Percentiles rank a stretch among this genome's conserved stretches.
These are phyloP conservation scores for Cladosporium halotolerans DNA, from an alignment of 2,329 filamentous ascomycete genomes.

Conservation along the genomic window DNA sequence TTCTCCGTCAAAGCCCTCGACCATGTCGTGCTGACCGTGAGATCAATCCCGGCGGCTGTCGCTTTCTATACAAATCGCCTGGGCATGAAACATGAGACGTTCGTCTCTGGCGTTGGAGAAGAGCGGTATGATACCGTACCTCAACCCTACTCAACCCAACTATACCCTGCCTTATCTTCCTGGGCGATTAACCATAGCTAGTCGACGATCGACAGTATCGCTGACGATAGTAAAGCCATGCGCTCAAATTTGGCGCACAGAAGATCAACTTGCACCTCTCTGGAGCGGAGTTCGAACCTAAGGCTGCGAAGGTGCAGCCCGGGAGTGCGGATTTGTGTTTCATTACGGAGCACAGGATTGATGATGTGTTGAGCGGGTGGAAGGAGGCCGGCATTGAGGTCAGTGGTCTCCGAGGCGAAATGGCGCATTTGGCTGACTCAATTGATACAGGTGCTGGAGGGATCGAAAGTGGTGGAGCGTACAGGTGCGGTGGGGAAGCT, in stretches of 20 bases:
- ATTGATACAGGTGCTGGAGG: slow-evolving; percentile 36
- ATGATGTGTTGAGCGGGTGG: slow-evolving; percentile 40
- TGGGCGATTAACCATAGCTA: no score
- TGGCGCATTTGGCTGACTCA: slow-evolving; percentile 1
- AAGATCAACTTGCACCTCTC: slow-evolving; percentile 58
- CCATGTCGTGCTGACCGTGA: slow-evolving; percentile 56
- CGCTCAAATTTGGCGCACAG: slow-evolving; percentile 51
- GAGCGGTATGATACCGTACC: slow-evolving; percentile 17
- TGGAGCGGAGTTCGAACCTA: slow-evolving; percentile 55
- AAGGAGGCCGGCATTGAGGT: slow-evolving; percentile 43
- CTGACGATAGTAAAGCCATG: slow-evolving; percentile 35
- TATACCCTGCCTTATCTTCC: slow-evolving; percentile 26
- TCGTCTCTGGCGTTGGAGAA: slow-evolving; percentile 34
- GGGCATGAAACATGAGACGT: slow-evolving; percentile 52
- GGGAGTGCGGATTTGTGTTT: slow-evolving; percentile 58
- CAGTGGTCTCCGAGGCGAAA: background rate
- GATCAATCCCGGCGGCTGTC: slow-evolving; percentile 44
- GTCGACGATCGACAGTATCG: no score
- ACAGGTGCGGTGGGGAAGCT: slow-evolving; percentile 52
- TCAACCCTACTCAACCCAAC: slow-evolving; percentile 10
- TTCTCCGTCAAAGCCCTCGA: slow-evolving; percentile 44
- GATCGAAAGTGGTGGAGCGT: slow-evolving; percentile 46
- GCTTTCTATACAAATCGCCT: slow-evolving; percentile 51
- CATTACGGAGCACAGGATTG: slow-evolving; percentile 47
- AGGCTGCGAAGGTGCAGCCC: slow-evolving; percentile 47